A percentile compares a stretch with the other conserved stretches of the same genome.
Conservation (phyloP, 1,284 basidiomycete genomes). For the Schizophyllum commune region DNA sequence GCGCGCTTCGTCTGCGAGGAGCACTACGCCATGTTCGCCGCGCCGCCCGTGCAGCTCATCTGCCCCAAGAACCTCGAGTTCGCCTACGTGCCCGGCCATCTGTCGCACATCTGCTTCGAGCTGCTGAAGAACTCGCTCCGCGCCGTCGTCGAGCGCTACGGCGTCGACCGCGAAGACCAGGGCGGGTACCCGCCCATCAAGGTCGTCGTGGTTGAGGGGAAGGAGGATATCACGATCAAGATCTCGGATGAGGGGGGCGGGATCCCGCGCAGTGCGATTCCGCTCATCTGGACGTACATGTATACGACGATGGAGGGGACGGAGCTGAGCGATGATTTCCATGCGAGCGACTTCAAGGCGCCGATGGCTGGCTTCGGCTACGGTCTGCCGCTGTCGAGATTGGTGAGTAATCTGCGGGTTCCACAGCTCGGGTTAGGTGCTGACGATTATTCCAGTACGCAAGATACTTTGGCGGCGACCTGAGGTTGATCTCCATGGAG, state of each 20-base stretch:
- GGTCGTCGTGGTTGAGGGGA: slow-evolving; percentile 93
- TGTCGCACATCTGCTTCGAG: slow-evolving; percentile 96
- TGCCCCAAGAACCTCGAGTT: slow-evolving; percentile 87
- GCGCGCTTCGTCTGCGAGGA: slow-evolving; percentile 98
- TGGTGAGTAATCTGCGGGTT: slow-evolving; percentile 50
- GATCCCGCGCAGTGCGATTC: slow-evolving; percentile 88
- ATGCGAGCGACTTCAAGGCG: slow-evolving; percentile 91
- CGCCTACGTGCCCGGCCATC: slow-evolving; percentile 93
- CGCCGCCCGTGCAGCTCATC: slow-evolving; percentile 94
- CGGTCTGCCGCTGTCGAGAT: slow-evolving; percentile 82
- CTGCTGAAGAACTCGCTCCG: slow-evolving; percentile 98
- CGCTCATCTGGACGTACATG: slow-evolving; percentile 98
- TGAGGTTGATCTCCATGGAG: slow-evolving; percentile 97
- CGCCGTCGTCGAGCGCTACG: slow-evolving; percentile 92
- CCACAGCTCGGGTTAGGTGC: neutral
- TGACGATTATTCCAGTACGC: slow-evolving; percentile 57
- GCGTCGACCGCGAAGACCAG: slow-evolving; percentile 68
- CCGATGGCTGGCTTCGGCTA: slow-evolving; percentile 99
- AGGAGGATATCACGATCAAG: slow-evolving; percentile 97
- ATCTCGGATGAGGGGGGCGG: slow-evolving; percentile 91
- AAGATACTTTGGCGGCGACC: slow-evolving; percentile 93
- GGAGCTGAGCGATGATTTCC: slow-evolving; percentile 82
- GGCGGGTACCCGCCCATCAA: slow-evolving; percentile 85
- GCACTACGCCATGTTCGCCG: slow-evolving; percentile 94
- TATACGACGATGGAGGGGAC: slow-evolving; percentile 97